A percentile compares a stretch with the other conserved stretches of the same genome.
These are phyloP conservation scores for Cephalotrichum gorgonifer DNA, from an alignment of 2,329 filamentous ascomycete genomes.

Conservation along the genomic window DNA sequence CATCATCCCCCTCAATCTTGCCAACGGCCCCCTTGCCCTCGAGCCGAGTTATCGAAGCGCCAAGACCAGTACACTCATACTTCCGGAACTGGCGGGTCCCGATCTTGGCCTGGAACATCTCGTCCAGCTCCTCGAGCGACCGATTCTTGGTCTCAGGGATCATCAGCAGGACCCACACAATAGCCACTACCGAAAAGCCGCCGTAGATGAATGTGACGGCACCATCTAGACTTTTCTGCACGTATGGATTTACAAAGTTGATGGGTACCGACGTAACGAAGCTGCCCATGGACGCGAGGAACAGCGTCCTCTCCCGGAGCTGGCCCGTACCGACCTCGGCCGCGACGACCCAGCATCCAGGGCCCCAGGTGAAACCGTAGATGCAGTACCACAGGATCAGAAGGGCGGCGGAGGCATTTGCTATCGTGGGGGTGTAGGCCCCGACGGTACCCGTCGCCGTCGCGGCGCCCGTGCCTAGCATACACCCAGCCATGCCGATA, in stretches of 20 bases:
- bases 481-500: not conserved
- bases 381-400: too few relatives aligned
- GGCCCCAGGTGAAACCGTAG: too few relatives aligned
- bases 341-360: not conserved
- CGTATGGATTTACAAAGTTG: slow-evolving; percentile 10
- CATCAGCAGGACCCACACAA: slow-evolving; percentile 8
- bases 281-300: slow-evolving; percentile 6
- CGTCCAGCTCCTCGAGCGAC: slow-evolving; percentile 13
- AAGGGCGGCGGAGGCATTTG: too few relatives aligned
- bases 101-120: slow-evolving; percentile 15
- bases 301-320: slow-evolving; percentile 9
- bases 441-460: too few relatives aligned
- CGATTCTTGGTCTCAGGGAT: slow-evolving; percentile 13
- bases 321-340: slow-evolving; percentile 9
- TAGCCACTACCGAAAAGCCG: slow-evolving; percentile 10
- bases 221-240: slow-evolving; percentile 10
- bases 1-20: too few relatives aligned
- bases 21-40: too few relatives aligned
- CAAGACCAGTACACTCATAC: too few relatives aligned
- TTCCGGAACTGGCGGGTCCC: too few relatives aligned
- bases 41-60: too few relatives aligned
- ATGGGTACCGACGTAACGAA: slow-evolving; percentile 7
- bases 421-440: too few relatives aligned
- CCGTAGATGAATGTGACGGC: slow-evolving; percentile 14
- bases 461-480: too few relatives aligned